These are phyloP conservation scores for Sugiyamaella xylanicola DNA, from an alignment of 1,139 yeast species.

Conservation along the genomic window DNA sequence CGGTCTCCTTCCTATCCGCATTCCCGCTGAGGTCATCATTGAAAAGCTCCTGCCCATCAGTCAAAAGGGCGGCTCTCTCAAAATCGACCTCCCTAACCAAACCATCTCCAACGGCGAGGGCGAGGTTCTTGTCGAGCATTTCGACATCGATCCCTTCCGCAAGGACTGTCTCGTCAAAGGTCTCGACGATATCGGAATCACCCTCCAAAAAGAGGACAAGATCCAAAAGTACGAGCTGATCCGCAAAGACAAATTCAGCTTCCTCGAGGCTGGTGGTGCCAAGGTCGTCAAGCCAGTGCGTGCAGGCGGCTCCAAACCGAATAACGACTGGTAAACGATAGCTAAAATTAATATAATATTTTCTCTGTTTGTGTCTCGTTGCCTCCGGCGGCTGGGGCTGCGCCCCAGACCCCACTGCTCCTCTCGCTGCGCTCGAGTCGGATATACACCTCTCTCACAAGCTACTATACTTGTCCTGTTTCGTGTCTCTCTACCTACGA, in stretches of 20 bases:
- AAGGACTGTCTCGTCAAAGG: constrained; percentile 94
- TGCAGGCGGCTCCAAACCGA: constrained; percentile 15
- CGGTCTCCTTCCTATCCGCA: constrained; percentile 87
- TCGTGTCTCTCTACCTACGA: no score
- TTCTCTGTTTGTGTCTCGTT: not conserved
- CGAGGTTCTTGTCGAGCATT: constrained; percentile 74
- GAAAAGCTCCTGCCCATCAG: constrained; percentile 80
- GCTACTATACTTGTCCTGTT: no score
- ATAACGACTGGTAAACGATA: constrained; percentile 21
- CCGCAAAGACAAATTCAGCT: constrained; percentile 80
- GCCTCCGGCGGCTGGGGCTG: no score
- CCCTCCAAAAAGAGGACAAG: constrained; percentile 82
- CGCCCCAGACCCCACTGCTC: no score
- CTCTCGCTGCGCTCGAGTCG: no score
- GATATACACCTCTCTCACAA: no score
- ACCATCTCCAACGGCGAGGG: constrained; percentile 70
- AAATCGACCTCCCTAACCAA: constrained; percentile 85
- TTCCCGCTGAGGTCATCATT: constrained; percentile 71
- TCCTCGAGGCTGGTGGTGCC: constrained; percentile 57
- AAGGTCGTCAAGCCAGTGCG: constrained; percentile 20
- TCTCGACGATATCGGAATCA: constrained; percentile 93
- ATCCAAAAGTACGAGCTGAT: constrained; percentile 71
- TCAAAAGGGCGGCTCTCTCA: constrained; percentile 65
- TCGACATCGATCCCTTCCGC: constrained; percentile 88
- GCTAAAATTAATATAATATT: not conserved